Evolutionary conservation across 345 rosid species (phyloP).

Genomic region (Pistacia atlantica): DNA sequence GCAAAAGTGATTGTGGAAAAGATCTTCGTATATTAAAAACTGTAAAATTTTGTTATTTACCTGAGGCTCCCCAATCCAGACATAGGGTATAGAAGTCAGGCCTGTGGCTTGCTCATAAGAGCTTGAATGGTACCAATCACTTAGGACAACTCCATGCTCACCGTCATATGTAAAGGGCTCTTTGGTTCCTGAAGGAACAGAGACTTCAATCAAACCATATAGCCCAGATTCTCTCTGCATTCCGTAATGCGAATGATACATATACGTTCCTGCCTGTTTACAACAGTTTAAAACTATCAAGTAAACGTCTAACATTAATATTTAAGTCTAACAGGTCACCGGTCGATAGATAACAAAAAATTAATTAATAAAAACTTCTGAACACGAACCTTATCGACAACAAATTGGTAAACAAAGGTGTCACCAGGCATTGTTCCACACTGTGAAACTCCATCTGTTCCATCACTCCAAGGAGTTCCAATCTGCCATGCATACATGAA

Average conservation of each 20-base stretch:
- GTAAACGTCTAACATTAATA: no score
- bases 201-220: conserved; percentile 31
- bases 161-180: conserved; percentile 35
- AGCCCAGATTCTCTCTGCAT: conserved; percentile 36
- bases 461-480: conserved; percentile 53
- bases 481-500: conserved; percentile 15
- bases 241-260: conserved; percentile 42
- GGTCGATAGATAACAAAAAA: no score
- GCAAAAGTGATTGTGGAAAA: no score
- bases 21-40: no score
- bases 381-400: conserved; percentile 43
- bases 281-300: background rate
- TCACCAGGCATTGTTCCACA: conserved; percentile 48
- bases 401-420: conserved; percentile 42
- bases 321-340: no score
- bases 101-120: conserved; percentile 33
- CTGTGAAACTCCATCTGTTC: conserved; percentile 41
- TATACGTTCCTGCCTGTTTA: conserved; percentile 34
- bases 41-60: conserved; percentile 4
- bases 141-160: conserved; percentile 28
- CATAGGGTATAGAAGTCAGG: conserved; percentile 34
- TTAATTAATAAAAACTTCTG: no score
- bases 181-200: conserved; percentile 10
- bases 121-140: conserved; percentile 40
- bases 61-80: conserved; percentile 39